Percentiles rank a stretch among this genome's conserved stretches.
These are phyloP conservation scores for Fraxinus sp. DNA, from an alignment of 305 asterid genomes.

Conservation along the genomic window DNA sequence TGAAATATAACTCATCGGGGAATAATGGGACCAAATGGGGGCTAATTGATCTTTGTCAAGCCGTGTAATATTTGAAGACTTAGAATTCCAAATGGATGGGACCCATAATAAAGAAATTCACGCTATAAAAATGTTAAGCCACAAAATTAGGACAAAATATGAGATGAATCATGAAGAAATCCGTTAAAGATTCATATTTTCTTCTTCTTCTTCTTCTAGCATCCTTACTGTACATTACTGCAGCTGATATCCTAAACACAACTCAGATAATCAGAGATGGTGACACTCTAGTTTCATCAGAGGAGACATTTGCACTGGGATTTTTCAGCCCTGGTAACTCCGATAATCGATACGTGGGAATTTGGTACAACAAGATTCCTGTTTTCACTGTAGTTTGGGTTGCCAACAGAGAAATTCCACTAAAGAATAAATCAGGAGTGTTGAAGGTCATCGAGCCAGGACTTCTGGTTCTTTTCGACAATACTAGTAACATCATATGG, in stretches of 20 bases:
- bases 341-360: constrained; percentile 24
- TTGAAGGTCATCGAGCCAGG: constrained; percentile 24
- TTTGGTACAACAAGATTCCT: constrained; percentile 26
- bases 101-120: neutral
- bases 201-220: neutral
- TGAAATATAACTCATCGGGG: too few relatives aligned
- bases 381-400: constrained; percentile 29
- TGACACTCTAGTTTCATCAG: constrained; percentile 27
- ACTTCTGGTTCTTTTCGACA: constrained; percentile 9
- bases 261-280: constrained; percentile 21
- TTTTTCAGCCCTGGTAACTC: constrained; percentile 29
- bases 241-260: constrained; percentile 9
- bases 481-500: constrained; percentile 13
- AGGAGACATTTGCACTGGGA: constrained; percentile 25
- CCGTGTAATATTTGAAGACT: neutral
- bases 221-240: neutral
- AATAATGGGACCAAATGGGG: too few relatives aligned
- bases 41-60: neutral
- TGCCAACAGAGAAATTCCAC: constrained; percentile 26
- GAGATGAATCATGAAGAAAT: neutral
- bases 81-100: neutral
- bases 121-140: neutral
- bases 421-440: constrained; percentile 5
- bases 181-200: neutral
- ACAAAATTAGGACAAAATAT: neutral